Evolutionary conservation across 2,329 filamentous ascomycete genomes (phyloP), one percentile per base, ranked within the genome.

Genomic region (Fusarium liriodendri): DNA sequence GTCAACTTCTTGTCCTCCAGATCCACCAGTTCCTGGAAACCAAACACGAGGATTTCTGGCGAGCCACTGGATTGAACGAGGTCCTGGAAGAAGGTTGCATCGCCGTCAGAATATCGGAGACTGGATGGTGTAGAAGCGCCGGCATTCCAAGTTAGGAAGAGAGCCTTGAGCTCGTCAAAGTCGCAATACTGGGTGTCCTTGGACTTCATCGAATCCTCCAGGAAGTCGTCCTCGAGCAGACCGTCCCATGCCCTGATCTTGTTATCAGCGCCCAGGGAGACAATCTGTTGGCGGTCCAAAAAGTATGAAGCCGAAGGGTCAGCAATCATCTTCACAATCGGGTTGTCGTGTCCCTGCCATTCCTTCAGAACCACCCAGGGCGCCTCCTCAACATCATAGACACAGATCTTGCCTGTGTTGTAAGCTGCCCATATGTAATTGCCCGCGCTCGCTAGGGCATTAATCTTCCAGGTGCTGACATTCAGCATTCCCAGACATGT

Each of bases 21-120:
- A 79, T 99, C 97, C 5, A 99, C 97, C n/a, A 99, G 88, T 83
- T 99, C 97, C 82, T 99, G 97, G 82, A 99, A 99, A 1, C 95
- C 96, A 85, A 99, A 99, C 1, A 98, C 90, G 3, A 98, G 84
- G 59, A 99, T 95, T 76, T 98, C 97, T 0, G 97, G 95, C 9
- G 93, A 91, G 42, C 92, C 89, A 71, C 93, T 92, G n/a, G 89
- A 90, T 73, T 92, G 89, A 29, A 99, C 86, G 18, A 97, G 88
- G 66, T 96, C 91, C 73, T 91, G 91, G 79, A 98, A 93, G 81
- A 98, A 98, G 50, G 88, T 87, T 13, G 90, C 89, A 78, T 97
- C 94, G 62, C 89, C 85, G 33, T 90, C 88, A 2, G 90, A 90
- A 72, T 94, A 90, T 64, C 93, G 89, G 37, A 98, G 85, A 78